A percentile compares a stretch with the other conserved stretches of the same genome.
Evolutionary conservation across 257 asterid genomes (phyloP).

Genomic region (Ballota nigra): DNA sequence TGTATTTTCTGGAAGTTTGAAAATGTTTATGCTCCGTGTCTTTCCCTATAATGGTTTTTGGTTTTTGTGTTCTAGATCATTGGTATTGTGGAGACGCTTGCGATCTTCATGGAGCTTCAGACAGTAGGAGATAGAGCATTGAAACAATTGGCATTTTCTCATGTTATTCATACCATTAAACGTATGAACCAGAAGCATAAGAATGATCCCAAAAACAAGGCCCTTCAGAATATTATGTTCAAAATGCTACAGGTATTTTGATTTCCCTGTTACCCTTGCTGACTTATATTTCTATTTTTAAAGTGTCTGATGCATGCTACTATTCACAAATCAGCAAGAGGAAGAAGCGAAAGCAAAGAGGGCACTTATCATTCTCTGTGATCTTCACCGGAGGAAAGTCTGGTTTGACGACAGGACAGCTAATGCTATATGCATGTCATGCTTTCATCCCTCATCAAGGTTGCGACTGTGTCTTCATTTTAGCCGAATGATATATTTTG

Average conservation of each 20-base stretch:
- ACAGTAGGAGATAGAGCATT: conserved; percentile 66
- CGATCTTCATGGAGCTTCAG: conserved; percentile 89
- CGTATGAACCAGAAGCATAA: conserved; percentile 90
- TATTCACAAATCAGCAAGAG: conserved; percentile 61
- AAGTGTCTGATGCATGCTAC: conserved; percentile 17
- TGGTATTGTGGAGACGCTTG: conserved; percentile 63
- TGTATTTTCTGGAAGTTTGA: not conserved
- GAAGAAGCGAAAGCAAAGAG: conserved; percentile 83
- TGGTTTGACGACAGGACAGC: conserved; percentile 95
- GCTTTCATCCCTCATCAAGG: conserved; percentile 82
- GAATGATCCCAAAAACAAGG: conserved; percentile 72
- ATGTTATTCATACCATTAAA: conserved; percentile 61
- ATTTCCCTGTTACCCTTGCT: conserved; percentile 16
- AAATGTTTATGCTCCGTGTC: not conserved
- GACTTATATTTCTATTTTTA: not conserved
- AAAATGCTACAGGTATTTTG: conserved; percentile 74
- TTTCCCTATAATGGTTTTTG: conserved; percentile 2
- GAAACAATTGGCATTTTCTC: conserved; percentile 66
- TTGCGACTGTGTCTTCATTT: conserved; percentile 15
- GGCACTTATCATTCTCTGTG: conserved; percentile 70
- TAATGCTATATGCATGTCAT: conserved; percentile 83
- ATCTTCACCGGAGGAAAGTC: conserved; percentile 80
- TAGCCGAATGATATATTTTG: not conserved
- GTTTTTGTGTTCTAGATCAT: conserved; percentile 43
- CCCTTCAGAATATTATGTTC: conserved; percentile 73